These are phyloP conservation scores for Fusarium sp. DNA, from an alignment of 2,329 filamentous ascomycete genomes.

Conservation along the genomic window DNA sequence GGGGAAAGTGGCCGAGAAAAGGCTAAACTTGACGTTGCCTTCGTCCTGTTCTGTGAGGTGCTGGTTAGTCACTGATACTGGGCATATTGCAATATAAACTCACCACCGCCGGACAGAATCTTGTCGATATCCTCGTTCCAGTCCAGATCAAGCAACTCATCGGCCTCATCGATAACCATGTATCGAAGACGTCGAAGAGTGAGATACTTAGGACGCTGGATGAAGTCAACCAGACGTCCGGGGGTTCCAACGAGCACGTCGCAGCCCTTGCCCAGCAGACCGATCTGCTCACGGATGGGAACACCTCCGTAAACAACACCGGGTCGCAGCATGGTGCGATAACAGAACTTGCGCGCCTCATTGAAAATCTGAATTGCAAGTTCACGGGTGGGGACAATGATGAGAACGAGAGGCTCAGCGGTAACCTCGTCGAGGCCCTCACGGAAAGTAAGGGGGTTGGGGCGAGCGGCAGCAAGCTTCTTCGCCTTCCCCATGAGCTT, in stretches of 20 bases:
- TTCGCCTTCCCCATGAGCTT: constrained; percentile 96
- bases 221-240: constrained; percentile 87
- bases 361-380: constrained; percentile 95
- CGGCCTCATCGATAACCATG: constrained; percentile 91
- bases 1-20: constrained; percentile 97
- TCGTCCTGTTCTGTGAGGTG: constrained; percentile 75
- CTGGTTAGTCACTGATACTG: constrained; percentile 40
- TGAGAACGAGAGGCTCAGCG: constrained; percentile 88
- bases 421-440: constrained; percentile 63
- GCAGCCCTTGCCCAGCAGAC: constrained; percentile 84
- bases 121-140: constrained; percentile 82
- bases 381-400: constrained; percentile 90
- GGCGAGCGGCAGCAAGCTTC: constrained; percentile 83
- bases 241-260: constrained; percentile 91
- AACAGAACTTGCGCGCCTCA: constrained; percentile 91
- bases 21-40: constrained; percentile 75
- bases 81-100: constrained; percentile 47
- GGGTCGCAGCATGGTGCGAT: constrained; percentile 93
- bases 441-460: constrained; percentile 70
- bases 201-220: constrained; percentile 76
- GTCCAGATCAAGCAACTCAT: constrained; percentile 86
- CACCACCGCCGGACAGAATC: constrained; percentile 86
- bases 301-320: constrained; percentile 90
- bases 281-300: constrained; percentile 75
- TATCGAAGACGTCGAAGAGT: constrained; percentile 82